Base-by-base conservation (phyloP, 2,329 filamentous ascomycete genomes). In the Exserohilum turcica region DNA sequence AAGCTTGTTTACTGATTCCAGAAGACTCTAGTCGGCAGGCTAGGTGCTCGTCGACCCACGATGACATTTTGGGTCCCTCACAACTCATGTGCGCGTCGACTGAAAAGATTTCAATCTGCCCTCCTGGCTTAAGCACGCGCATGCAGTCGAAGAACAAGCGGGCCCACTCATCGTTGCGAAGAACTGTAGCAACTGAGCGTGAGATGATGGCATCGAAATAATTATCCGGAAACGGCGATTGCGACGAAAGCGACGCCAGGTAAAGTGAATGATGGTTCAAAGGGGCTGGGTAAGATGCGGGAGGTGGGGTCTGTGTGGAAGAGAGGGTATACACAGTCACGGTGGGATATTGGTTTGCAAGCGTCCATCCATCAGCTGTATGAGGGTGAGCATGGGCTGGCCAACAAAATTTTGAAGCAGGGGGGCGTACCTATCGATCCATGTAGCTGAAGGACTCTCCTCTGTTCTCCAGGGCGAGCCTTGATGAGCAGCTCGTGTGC, bases 201-300 rank as follows among this genome's bases (percentile, higher is more conserved):
- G 65, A 68, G 18, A 68, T 56, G 10, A 68, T 59, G 12, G 60
- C 62, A 16, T 68, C 64, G 29, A 68, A 68, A 44, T 67, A 68
- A 16, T 54, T 52, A 37, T 68, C 60, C 3, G 65, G 64, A 32
- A 68, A 68, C 8, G 65, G 65, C 39, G 60, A 58, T 5, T 64
- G 51, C 2, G 63, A 57, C 16, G 60, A 54, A 32, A 62, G 48
- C 5, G 65, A 66, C 3, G 64, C 63, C 5, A 64, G 53, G 31
- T 66, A 68, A 6, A 68, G 59, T 8, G 59, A 67, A 50, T 68
- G 65, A 32, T 68, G 65, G 37, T 68, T 68, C 12, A 67, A 40
- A 3, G 65, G 65, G n/a, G 64, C 63, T 21, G 65, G 63, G 21
- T 67, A 61, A 8, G 63, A 56, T 27, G 64, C 61, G 54, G 61